phyloP scores from a whole-genome alignment of 495 filamentous ascomycete genomes.

The Ramalina peruviana region DNA sequence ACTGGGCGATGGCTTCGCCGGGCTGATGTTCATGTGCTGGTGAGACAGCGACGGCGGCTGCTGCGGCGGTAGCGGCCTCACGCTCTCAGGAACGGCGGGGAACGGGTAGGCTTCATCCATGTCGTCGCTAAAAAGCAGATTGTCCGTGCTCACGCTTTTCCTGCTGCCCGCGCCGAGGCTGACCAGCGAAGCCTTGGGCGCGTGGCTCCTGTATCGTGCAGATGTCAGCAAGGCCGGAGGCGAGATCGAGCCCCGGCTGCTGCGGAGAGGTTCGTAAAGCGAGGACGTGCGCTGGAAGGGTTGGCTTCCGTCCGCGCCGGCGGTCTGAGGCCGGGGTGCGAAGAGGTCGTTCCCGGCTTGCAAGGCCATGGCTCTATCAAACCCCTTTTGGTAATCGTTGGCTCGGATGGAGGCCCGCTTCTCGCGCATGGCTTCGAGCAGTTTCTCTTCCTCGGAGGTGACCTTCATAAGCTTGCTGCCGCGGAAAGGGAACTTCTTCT shows the following conservation, averaged over 20 bases:
- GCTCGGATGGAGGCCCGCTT: slow-evolving; percentile 67
- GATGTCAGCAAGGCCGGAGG: not conserved
- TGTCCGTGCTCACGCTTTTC: slow-evolving; percentile 4
- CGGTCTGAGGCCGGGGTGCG: slow-evolving; percentile 10
- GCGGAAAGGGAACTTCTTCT: not conserved
- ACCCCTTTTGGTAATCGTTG: slow-evolving; percentile 43
- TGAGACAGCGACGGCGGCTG: not conserved
- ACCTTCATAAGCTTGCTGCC: slow-evolving; percentile 65
- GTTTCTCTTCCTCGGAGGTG: slow-evolving; percentile 69
- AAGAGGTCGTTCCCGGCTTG: not conserved
- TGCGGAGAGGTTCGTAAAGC: slow-evolving; percentile 8
- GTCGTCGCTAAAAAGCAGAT: slow-evolving; percentile 4
- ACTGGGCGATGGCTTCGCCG: slow-evolving; percentile 11
- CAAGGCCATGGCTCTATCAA: slow-evolving; percentile 12
- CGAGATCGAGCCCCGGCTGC: not conserved
- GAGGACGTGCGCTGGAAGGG: slow-evolving; percentile 7
- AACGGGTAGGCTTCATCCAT: not conserved
- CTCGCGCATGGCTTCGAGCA: slow-evolving; percentile 66
- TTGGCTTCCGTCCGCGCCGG: slow-evolving; percentile 9
- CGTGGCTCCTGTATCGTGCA: not conserved
- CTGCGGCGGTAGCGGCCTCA: not conserved
- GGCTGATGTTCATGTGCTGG: not conserved
- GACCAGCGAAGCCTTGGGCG: not conserved
- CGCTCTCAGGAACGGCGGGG: not conserved
- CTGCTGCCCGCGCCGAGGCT: not conserved